Percentiles rank a stretch among this genome's conserved stretches.
phyloP scores from a whole-genome alignment of 345 rosid species.

The Durio zibethinus region DNA sequence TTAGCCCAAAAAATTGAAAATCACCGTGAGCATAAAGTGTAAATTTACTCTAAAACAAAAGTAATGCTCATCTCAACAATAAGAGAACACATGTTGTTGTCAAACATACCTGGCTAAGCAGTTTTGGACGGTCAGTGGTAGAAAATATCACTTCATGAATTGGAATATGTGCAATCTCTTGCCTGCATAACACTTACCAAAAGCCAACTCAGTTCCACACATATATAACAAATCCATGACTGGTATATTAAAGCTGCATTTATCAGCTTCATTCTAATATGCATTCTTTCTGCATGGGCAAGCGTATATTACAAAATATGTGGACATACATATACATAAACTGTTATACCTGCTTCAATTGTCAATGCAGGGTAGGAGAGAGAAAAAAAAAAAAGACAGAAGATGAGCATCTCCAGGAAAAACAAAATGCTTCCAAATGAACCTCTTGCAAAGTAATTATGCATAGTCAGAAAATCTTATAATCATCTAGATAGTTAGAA shows the following conservation, averaged over 20 bases:
- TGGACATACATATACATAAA: background rate
- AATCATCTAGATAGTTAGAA: background rate
- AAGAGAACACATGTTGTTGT: background rate
- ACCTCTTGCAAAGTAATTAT: background rate
- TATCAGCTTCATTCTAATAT: background rate
- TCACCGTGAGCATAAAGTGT: background rate
- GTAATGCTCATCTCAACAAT: background rate
- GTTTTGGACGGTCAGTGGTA: slow-evolving; percentile 66
- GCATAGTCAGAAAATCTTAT: background rate
- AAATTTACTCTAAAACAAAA: background rate
- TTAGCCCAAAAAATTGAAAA: background rate
- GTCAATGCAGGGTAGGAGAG: background rate
- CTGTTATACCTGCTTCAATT: background rate
- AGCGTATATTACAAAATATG: background rate
- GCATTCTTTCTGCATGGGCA: background rate
- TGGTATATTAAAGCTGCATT: slow-evolving; percentile 3
- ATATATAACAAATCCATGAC: background rate
- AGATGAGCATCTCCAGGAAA: background rate
- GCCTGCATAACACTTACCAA: slow-evolving; percentile 43
- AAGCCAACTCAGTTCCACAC: slow-evolving; percentile 11
- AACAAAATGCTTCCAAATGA: background rate
- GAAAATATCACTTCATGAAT: slow-evolving; percentile 74
- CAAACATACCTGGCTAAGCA: slow-evolving; percentile 64
- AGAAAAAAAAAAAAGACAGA: background rate
- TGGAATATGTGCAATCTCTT: slow-evolving; percentile 30